These are phyloP conservation scores for Diplogelasinospora grovesii DNA, from an alignment of 495 filamentous ascomycete species.

Conservation along the genomic window DNA sequence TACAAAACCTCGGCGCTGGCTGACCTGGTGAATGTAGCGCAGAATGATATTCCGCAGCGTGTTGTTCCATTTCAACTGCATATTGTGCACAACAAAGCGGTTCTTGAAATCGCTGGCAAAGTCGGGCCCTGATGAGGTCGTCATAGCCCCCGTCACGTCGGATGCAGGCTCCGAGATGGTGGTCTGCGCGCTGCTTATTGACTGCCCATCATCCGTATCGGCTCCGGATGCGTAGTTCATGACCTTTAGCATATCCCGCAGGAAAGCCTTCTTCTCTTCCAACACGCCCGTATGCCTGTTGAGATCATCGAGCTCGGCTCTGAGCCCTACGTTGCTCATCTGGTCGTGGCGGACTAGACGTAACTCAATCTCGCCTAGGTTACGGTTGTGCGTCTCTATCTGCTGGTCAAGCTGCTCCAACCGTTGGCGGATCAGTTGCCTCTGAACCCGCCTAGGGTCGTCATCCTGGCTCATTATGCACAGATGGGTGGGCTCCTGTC, in stretches of 20 bases:
- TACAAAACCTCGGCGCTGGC: conserved; percentile 90
- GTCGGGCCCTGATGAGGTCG: conserved; percentile 51
- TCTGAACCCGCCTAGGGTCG: conserved; percentile 85
- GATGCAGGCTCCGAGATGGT: conserved; percentile 4
- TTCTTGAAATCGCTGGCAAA: conserved; percentile 93
- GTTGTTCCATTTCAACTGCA: conserved; percentile 98
- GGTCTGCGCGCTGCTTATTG: conserved; percentile 6
- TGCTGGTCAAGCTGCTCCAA: conserved; percentile 72
- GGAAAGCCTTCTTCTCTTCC: conserved; percentile 66
- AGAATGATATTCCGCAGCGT: conserved; percentile 90
- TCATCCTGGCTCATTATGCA: conserved; percentile 94
- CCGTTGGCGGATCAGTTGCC: conserved; percentile 72
- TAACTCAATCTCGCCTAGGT: conserved; percentile 59
- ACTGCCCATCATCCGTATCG: conserved; percentile 12
- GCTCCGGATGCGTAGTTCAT: conserved; percentile 36
- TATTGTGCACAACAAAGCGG: conserved; percentile 94
- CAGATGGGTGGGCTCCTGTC: conserved; percentile 83
- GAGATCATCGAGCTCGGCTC: conserved; percentile 58
- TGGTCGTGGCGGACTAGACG: conserved; percentile 50
- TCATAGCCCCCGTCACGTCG: conserved; percentile 27
- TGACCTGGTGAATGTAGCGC: conserved; percentile 95
- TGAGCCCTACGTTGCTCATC: conserved; percentile 44
- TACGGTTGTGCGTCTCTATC: conserved; percentile 60
- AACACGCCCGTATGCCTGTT: conserved; percentile 64
- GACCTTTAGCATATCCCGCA: conserved; percentile 64